Evolutionary conservation across 352 stramenopile genomes (phyloP).

Genomic region (Phytopythium delawarense): DNA sequence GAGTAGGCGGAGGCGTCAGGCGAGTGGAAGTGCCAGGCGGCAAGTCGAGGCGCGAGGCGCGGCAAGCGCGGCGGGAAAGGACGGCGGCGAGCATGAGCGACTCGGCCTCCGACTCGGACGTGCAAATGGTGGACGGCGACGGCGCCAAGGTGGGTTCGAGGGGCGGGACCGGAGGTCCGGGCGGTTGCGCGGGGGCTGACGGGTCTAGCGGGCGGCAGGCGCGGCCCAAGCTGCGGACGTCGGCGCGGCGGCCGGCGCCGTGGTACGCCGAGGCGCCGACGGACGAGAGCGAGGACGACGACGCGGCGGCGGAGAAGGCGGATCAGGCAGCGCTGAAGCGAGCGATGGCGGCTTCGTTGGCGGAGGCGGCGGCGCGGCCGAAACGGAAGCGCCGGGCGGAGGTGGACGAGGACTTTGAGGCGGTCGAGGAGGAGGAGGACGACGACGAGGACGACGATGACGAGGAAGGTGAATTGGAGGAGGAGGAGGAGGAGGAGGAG

Average conservation of each 20-base stretch:
- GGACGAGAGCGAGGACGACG: conserved; percentile 33
- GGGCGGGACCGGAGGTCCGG: background rate
- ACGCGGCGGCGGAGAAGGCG: conserved; percentile 1
- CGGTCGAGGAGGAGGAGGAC: conserved; percentile 13
- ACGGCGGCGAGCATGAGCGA: conserved; percentile 2
- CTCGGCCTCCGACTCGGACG: conserved; percentile 10
- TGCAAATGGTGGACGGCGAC: conserved; percentile 1
- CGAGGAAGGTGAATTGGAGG: conserved; percentile 6
- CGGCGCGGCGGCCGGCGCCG: background rate
- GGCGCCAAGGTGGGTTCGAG: background rate
- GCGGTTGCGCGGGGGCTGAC: background rate
- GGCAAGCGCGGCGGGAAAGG: background rate
- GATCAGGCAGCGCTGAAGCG: background rate
- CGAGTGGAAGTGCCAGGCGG: background rate
- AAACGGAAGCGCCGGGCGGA: conserved; percentile 4
- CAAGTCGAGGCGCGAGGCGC: background rate
- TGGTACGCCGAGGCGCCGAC: conserved; percentile 7
- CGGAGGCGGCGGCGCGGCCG: background rate
- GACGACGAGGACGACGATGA: conserved; percentile 16
- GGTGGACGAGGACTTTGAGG: conserved; percentile 12
- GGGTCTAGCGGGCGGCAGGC: conserved; percentile 8
- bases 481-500: conserved; percentile 19
- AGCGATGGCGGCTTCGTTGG: background rate
- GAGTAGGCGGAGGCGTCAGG: background rate
- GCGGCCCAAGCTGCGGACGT: conserved; percentile 25